Conservation (phyloP, 257 asterid genomes). For the Nicotiana attenuata region DNA sequence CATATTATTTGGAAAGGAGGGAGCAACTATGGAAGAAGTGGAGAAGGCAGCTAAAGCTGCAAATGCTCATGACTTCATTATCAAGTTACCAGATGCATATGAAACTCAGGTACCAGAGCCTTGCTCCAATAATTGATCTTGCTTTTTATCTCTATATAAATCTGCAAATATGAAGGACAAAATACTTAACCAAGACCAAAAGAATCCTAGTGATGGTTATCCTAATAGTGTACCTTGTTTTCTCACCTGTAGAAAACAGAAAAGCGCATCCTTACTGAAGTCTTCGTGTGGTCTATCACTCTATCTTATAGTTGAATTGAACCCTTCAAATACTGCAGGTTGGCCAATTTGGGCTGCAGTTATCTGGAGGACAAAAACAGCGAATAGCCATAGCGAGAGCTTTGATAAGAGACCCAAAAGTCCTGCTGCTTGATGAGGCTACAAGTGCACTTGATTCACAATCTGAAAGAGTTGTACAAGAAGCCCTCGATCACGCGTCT, state of each 20-base stretch:
- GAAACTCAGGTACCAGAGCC: constrained; percentile 57
- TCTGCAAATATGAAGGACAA: background rate
- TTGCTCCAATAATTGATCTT: background rate
- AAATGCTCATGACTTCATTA: constrained; percentile 65
- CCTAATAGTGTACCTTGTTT: background rate
- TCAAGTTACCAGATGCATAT: constrained; percentile 53
- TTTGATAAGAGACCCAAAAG: constrained; percentile 62
- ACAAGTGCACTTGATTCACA: constrained; percentile 76
- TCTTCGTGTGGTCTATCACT: background rate
- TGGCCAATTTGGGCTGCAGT: constrained; percentile 71
- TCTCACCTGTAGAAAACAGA: background rate
- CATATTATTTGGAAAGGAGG: constrained; percentile 68
- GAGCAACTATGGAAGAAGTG: constrained; percentile 59
- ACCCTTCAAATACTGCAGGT: constrained; percentile 38
- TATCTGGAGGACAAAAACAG: constrained; percentile 88
- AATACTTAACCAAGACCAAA: background rate
- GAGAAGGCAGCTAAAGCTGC: constrained; percentile 69
- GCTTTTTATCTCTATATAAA: background rate
- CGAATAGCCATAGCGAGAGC: constrained; percentile 86
- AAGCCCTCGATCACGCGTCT: constrained; percentile 65
- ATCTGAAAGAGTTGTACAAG: constrained; percentile 62
- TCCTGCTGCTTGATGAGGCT: constrained; percentile 76
- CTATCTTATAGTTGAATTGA: background rate
- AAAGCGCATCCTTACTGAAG: background rate
- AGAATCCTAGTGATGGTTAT: background rate